Evolutionary conservation across 371 early-diverging fungal species (phyloP).

Genomic region (Mortierella sp.): DNA sequence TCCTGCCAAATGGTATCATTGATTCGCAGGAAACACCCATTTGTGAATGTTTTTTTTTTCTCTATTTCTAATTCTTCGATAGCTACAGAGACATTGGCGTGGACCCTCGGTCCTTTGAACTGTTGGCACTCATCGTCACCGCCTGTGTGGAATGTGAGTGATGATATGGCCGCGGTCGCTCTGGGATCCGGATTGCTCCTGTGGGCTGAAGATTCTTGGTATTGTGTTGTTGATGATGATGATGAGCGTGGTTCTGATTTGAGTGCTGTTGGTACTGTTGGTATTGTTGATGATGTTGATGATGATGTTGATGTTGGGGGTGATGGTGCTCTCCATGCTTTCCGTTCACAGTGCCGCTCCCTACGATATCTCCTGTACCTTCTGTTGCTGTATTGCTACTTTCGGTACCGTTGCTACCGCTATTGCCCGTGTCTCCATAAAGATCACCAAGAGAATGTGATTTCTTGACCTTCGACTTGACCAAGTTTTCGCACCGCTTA

Average conservation of each 20-base stretch:
- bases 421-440: conserved; percentile 23
- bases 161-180: conserved; percentile 38
- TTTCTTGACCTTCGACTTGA: conserved; percentile 59
- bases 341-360: conserved; percentile 5
- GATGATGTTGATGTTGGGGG: neutral
- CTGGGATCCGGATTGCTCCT: conserved; percentile 26
- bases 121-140: neutral
- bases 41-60: too few species aligned
- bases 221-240: conserved; percentile 1
- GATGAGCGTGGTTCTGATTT: neutral
- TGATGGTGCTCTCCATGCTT: conserved; percentile 6
- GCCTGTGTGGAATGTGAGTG: conserved; percentile 43
- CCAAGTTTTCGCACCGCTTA: conserved; percentile 70
- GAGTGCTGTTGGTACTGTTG: conserved; percentile 2
- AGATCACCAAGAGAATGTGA: conserved; percentile 50
- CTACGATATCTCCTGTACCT: conserved; percentile 13
- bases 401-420: conserved; percentile 6
- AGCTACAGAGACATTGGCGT: conserved; percentile 39
- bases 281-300: neutral
- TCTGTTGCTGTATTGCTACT: neutral
- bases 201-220: neutral
- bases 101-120: conserved; percentile 19
- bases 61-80: too few species aligned
- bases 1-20: too few species aligned
- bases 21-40: too few species aligned